Conservation (phyloP, 768 basidiomycete species). For the Antrodiella citrinella region DNA sequence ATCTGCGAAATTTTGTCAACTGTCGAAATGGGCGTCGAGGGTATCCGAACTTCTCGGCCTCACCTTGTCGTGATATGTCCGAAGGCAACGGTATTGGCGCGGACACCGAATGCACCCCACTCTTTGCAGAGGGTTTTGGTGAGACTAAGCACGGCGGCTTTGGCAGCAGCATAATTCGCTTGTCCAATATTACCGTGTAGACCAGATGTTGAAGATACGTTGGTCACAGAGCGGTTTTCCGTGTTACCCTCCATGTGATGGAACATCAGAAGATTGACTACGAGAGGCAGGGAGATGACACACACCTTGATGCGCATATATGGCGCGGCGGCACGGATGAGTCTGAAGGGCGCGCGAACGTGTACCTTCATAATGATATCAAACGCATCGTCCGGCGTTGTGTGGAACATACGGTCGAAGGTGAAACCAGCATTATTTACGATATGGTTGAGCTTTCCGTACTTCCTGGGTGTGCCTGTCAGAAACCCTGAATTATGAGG, state of each 20-base stretch:
- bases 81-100: slow-evolving; percentile 75
- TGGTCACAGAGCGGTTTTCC: slow-evolving; percentile 70
- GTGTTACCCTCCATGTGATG: slow-evolving; percentile 32
- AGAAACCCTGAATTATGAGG: not conserved
- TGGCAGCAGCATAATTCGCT: slow-evolving; percentile 75
- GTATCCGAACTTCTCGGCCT: too few species aligned
- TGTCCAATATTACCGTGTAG: slow-evolving; percentile 86
- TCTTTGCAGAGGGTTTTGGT: slow-evolving; percentile 86
- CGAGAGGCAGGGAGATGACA: not conserved
- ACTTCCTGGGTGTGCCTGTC: slow-evolving; percentile 40
- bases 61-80: slow-evolving; percentile 74
- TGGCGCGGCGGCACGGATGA: slow-evolving; percentile 77
- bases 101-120: slow-evolving; percentile 78
- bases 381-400: slow-evolving; percentile 74
- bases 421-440: slow-evolving; percentile 82
- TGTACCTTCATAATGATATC: slow-evolving; percentile 81
- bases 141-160: slow-evolving; percentile 68
- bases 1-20: slow-evolving; percentile 32
- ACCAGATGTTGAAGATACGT: slow-evolving; percentile 77
- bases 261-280: not conserved
- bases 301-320: slow-evolving; percentile 71
- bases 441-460: slow-evolving; percentile 82
- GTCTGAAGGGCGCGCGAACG: slow-evolving; percentile 79
- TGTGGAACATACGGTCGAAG: slow-evolving; percentile 84
- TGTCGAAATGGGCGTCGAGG: slow-evolving; percentile 4